These are phyloP conservation scores for Mycena alexandri DNA, from an alignment of 768 basidiomycete genomes.

Conservation along the genomic window DNA sequence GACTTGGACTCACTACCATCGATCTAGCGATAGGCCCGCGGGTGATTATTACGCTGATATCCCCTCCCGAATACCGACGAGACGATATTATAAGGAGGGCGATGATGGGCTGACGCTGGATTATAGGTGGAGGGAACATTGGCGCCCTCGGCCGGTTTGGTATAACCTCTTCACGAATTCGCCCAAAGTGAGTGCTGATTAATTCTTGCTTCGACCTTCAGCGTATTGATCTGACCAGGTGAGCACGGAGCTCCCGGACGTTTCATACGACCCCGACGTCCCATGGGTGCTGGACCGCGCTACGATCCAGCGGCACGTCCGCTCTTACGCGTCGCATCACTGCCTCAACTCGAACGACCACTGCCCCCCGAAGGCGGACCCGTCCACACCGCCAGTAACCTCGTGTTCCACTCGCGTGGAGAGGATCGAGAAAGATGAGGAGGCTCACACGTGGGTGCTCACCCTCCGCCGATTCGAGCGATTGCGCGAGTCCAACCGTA, in stretches of 20 bases:
- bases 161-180: slow-evolving; percentile 33
- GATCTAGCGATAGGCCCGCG: no score
- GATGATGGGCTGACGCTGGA: slow-evolving; percentile 32
- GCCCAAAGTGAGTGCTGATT: slow-evolving; percentile 23
- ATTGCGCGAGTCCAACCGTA: slow-evolving; percentile 29
- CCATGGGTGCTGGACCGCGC: slow-evolving; percentile 17
- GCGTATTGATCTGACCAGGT: background rate
- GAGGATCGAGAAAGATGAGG: slow-evolving; percentile 43
- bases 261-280: slow-evolving; percentile 29
- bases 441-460: slow-evolving; percentile 34
- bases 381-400: slow-evolving; percentile 29
- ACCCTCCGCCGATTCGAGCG: slow-evolving; percentile 37
- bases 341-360: slow-evolving; percentile 48
- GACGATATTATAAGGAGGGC: slow-evolving; percentile 32
- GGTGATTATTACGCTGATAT: no score
- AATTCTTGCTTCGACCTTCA: background rate
- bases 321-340: slow-evolving; percentile 46
- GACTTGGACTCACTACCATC: no score
- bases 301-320: slow-evolving; percentile 42
- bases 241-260: slow-evolving; percentile 29
- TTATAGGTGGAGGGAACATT: slow-evolving; percentile 38
- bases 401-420: slow-evolving; percentile 56
- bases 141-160: slow-evolving; percentile 39
- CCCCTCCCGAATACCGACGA: background rate
- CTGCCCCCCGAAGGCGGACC: background rate